Evolutionary conservation across 257 asterid genomes (phyloP), one percentile per base, ranked within the genome.

Genomic region (Paraleonurus japonicus): DNA sequence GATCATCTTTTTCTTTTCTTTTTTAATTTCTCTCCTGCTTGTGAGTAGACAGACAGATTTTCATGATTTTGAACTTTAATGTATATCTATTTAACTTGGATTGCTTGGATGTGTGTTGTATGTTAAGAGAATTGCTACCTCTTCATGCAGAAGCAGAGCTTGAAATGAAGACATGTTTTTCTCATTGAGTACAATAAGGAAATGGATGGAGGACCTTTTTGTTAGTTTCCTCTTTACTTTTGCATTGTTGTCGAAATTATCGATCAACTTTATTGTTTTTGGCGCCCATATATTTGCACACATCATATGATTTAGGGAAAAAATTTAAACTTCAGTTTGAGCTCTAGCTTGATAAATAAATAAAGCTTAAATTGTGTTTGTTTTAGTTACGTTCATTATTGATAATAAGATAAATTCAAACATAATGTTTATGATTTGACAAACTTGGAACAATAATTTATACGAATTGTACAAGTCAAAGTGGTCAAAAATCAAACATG

Each of bases 1-100:
- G 28, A 47, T 47, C 54, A 47, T 5, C 7, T 13, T 20, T 32
- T 26, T 48, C 12, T 26, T 65, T 45, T 65, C n/a, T n/a, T n/a
- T n/a, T n/a, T n/a, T n/a, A n/a, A n/a, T n/a, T n/a, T n/a, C n/a
- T n/a, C n/a, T 20, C 76, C 69, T 78, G 67, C 73, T 81, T 81
- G 86, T 71, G 68, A 80, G 82, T 81, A 79, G 83, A 58, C 43
- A 41, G 16, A 43, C 5, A 41, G 16, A 43, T 3, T 13, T 19
- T 82, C 69, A 73, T 77, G 85, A 68, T 70, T 78, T 84, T 76
- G 85, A 80, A 81, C 78, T 73, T 53, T 53, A 81, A 58, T 86
- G 90, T 84, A 85, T 83, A 87, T 87, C 76, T 72, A 64, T 87
- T 78, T 72, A 63, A 82, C 75, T 80, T 78, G 76, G 83, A 80